Conservation (phyloP, 805 yeast species). For the Suhomyces sp. region DNA sequence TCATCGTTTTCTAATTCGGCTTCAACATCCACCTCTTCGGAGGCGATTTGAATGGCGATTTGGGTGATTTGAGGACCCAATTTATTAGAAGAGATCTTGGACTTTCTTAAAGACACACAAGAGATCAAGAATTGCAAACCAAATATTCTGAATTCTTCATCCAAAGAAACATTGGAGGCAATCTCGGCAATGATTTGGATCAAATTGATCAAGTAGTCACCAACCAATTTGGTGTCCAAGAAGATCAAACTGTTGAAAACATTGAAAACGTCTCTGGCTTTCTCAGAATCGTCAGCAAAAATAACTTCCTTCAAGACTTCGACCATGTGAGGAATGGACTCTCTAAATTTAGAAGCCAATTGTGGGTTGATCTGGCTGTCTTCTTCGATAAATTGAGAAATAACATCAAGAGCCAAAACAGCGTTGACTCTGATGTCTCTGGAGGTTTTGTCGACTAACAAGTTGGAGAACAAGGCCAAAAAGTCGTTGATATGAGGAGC, state of each 20-base stretch:
- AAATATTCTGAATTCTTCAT: constrained; percentile 78
- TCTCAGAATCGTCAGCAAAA: constrained; percentile 64
- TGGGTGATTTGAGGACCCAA: constrained; percentile 78
- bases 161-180: constrained; percentile 60
- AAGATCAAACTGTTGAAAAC: constrained; percentile 77
- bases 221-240: constrained; percentile 74
- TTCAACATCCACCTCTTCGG: constrained; percentile 74
- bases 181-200: constrained; percentile 74
- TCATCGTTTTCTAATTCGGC: constrained; percentile 75
- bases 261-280: constrained; percentile 74
- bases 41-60: constrained; percentile 71
- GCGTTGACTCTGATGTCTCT: constrained; percentile 78
- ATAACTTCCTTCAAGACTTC: constrained; percentile 75
- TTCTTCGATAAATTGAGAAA: constrained; percentile 66
- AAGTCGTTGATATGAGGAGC: constrained; percentile 61
- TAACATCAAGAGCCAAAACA: constrained; percentile 72
- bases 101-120: constrained; percentile 74
- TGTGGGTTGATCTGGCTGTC: constrained; percentile 45
- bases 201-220: constrained; percentile 67
- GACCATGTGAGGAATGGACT: constrained; percentile 75
- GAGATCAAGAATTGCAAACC: constrained; percentile 83
- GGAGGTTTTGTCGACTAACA: constrained; percentile 61
- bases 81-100: constrained; percentile 74
- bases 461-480: constrained; percentile 64
- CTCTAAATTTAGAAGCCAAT: constrained; percentile 53